These are phyloP conservation scores for Oxytropis ochrocephala DNA, from an alignment of 306 rosid species.

Conservation along the genomic window DNA sequence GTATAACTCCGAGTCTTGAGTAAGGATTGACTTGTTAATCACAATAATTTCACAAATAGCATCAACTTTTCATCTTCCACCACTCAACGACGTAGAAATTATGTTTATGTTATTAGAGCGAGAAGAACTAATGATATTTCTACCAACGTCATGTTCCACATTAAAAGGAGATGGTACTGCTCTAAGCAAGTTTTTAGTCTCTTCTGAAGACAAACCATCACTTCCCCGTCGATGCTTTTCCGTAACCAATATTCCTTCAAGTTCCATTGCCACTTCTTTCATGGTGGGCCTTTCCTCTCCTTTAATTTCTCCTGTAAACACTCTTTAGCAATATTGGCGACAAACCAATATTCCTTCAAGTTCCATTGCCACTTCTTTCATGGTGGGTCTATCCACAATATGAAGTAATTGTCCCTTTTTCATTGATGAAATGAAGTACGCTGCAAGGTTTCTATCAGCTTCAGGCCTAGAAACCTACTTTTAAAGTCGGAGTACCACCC, in stretches of 20 bases:
- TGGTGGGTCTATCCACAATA: no score
- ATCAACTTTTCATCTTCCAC: not conserved
- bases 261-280: no score
- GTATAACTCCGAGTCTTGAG: no score
- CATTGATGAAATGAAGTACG: slow-evolving; percentile 25
- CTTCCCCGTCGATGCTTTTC: slow-evolving; percentile 12
- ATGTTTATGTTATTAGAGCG: not conserved
- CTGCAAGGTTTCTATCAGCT: slow-evolving; percentile 27
- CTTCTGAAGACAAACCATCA: not conserved
- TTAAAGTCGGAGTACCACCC: no score
- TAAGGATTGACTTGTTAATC: no score
- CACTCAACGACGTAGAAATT: not conserved
- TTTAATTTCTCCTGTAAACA: no score
- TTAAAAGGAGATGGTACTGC: not conserved
- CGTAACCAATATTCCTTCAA: no score
- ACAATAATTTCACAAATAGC: no score
- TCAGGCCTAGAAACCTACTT: slow-evolving; percentile 29
- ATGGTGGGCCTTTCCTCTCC: no score
- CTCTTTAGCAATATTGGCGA: no score
- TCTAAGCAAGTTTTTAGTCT: slow-evolving; percentile 5
- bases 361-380: slow-evolving; percentile 47
- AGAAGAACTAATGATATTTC: no score
- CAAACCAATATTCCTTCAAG: no score
- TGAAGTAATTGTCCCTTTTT: slow-evolving; percentile 27
- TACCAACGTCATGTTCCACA: not conserved